These are phyloP conservation scores for Thielaviopsis musarum DNA, from an alignment of 2,329 filamentous ascomycete genomes.

Conservation along the genomic window DNA sequence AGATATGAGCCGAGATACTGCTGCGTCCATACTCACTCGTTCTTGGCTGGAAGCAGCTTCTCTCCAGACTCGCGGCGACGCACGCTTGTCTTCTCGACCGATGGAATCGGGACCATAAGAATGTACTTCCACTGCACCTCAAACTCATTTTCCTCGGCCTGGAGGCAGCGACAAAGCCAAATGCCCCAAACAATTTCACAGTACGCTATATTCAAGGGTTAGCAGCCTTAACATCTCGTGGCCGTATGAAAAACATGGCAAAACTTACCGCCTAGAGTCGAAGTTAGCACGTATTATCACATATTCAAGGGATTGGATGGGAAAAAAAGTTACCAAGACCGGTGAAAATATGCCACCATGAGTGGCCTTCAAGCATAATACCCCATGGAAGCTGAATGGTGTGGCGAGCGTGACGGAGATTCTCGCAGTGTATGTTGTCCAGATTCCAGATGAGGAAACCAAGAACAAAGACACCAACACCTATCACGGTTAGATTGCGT, in stretches of 20 bases:
- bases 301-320: neutral
- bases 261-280: constrained; percentile 4
- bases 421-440: constrained; percentile 60
- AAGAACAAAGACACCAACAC: constrained; percentile 52
- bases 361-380: constrained; percentile 43
- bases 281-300: neutral
- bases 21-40: neutral
- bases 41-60: neutral
- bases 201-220: constrained; percentile 37
- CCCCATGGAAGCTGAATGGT: constrained; percentile 64
- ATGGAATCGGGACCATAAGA: constrained; percentile 20
- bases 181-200: constrained; percentile 73
- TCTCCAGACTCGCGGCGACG: neutral
- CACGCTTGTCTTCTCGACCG: neutral
- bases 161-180: constrained; percentile 63
- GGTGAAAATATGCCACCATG: constrained; percentile 61
- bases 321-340: constrained; percentile 39
- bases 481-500: constrained; percentile 20
- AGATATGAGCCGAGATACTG: neutral
- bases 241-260: neutral
- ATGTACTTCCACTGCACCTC: constrained; percentile 50
- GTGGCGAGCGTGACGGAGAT: constrained; percentile 47
- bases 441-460: constrained; percentile 66
- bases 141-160: constrained; percentile 55
- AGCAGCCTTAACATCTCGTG: neutral